Evolutionary conservation across 2,329 filamentous ascomycete genomes (phyloP), one percentile per base, ranked within the genome.

Genomic region (Colletotrichum acutatum): DNA sequence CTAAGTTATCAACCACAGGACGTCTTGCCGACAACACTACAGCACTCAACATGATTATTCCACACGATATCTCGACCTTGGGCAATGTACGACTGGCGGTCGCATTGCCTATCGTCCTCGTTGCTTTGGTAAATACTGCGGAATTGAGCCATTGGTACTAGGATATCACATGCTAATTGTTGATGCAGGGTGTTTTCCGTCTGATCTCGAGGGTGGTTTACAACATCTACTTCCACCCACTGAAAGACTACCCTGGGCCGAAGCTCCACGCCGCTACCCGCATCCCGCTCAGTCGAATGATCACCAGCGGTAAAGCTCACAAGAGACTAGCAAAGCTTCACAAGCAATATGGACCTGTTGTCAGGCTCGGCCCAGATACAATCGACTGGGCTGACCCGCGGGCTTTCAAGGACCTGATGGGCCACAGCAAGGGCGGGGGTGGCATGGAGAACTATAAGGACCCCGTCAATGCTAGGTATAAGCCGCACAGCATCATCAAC

Each of bases 341-440:
- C 19, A 61, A 75, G 2, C 22, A 62, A 9, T 80, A 81, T 53
- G 79, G 79, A 4, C 74, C 77, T n/a, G 79, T 86, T 0, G 80
- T 87, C 12, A 82, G 86, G 1, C 76, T 84, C 5, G 80, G 77
- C 0, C 85, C 85, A 0, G 80, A 82, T 34, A 77, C 81, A 19
- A 79, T 87, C 7, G 80, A 82, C 5, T 86, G 84, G 66, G 80
- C 79, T 22, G 78, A 79, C 8, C 57, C 78, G 4, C 65, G 77
- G 9, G 82, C 81, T 1, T 85, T 81, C 81, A 82, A 82, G 67
- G 83, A 84, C 19, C 84, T 86, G n/a, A 84, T 84, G 71, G 82
- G 80, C 56, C 71, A 74, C 52, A 61, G 52, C 32, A 71, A 71
- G 30, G 68, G 71, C 37, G 32, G 66, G 26, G 66, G 66, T 4